Conservation (phyloP, 2,329 filamentous ascomycete genomes). For the Hypoxylon sp. region DNA sequence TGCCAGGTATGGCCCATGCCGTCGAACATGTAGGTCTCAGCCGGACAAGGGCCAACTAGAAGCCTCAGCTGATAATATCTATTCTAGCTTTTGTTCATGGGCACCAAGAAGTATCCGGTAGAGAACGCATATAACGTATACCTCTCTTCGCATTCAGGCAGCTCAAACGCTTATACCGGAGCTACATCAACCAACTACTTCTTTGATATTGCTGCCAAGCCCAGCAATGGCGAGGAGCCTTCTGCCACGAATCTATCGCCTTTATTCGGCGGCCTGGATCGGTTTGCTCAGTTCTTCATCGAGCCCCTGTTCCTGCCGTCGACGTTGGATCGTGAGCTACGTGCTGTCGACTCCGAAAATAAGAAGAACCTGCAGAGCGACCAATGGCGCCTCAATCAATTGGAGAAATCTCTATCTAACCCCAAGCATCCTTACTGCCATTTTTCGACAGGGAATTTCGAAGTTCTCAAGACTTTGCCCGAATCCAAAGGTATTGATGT, state of each 20-base stretch:
- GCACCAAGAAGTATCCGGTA: constrained; percentile 95
- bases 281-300: constrained; percentile 95
- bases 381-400: constrained; percentile 86
- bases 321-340: constrained; percentile 87
- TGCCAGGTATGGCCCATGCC: constrained; percentile 95
- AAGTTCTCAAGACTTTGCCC: constrained; percentile 86
- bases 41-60: not conserved
- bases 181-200: constrained; percentile 97
- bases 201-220: constrained; percentile 91
- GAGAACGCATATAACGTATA: constrained; percentile 98
- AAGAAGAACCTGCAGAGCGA: constrained; percentile 98
- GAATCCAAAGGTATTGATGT: constrained; percentile 85
- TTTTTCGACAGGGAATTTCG: constrained; percentile 90
- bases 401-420: constrained; percentile 90
- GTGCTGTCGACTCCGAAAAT: constrained; percentile 93
- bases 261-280: constrained; percentile 84
- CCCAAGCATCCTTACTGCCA: constrained; percentile 89
- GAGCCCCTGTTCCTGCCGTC: constrained; percentile 86
- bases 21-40: constrained; percentile 81
- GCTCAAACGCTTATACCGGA: constrained; percentile 95
- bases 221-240: constrained; percentile 69
- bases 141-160: constrained; percentile 87
- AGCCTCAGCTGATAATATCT: constrained; percentile 25
- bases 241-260: constrained; percentile 69
- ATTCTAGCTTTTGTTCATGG: constrained; percentile 88